These are phyloP conservation scores for Takakia lepidozioides DNA, from an alignment of 225 moss, liverwort and hornwort genomes.

Conservation along the genomic window DNA sequence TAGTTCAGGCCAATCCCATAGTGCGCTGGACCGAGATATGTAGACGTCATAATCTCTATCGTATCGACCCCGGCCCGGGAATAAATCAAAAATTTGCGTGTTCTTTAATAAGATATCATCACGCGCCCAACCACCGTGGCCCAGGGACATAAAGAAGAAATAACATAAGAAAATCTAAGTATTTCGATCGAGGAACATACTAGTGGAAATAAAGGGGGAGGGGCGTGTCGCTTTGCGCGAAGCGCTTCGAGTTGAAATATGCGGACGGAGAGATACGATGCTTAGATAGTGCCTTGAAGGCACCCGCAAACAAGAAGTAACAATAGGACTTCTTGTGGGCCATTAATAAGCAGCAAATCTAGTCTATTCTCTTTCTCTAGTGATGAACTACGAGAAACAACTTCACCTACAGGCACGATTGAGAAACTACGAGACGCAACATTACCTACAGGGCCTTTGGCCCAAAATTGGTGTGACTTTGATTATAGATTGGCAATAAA, in stretches of 20 bases:
- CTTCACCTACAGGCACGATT: constrained; percentile 5
- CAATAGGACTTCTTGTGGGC: constrained; percentile 3
- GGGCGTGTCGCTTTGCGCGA: too few relatives aligned
- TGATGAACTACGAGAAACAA: constrained; percentile 5
- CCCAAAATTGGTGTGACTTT: not conserved
- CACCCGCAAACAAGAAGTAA: not conserved
- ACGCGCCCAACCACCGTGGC: too few relatives aligned
- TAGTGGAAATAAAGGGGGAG: too few relatives aligned
- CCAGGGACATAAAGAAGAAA: too few relatives aligned
- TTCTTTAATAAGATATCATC: too few relatives aligned
- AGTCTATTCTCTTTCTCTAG: constrained; percentile 2
- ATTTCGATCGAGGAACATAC: too few relatives aligned
- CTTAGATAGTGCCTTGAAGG: constrained; percentile 1
- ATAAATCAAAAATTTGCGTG: too few relatives aligned
- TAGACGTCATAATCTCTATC: too few relatives aligned
- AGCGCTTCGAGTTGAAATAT: not conserved
- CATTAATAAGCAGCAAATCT: constrained; percentile 6
- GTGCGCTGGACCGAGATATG: too few relatives aligned
- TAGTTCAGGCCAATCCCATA: too few relatives aligned
- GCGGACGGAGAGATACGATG: constrained; percentile 3
- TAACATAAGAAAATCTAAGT: too few relatives aligned
- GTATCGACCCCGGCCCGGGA: too few relatives aligned
- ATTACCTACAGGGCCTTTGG: constrained; percentile 3
- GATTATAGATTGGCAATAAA: constrained; percentile 1
- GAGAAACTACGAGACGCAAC: constrained; percentile 3